Base-by-base conservation (phyloP, 352 stramenopile species). In the Hyaloperonospora arabidopsidis region DNA sequence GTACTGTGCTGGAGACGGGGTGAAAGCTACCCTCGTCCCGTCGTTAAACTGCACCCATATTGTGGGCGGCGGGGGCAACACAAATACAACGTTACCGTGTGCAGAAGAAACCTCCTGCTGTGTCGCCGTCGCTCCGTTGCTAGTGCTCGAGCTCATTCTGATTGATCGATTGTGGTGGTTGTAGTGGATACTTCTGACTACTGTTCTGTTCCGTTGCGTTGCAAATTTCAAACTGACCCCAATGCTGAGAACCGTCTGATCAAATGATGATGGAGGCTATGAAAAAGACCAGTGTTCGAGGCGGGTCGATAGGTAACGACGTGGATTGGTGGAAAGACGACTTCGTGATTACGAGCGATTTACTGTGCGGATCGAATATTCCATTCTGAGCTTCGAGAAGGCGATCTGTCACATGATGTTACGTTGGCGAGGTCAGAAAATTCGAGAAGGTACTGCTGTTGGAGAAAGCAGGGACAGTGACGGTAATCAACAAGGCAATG, bases 11-110 rank as follows among this genome's bases (percentile, higher is more conserved):
- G 73, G 73, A 10, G 75, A 67, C 45, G 78, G 75, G 19, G 65
- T 75, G 54, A 85, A 69, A 14, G 58, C 61, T 45, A 88, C 19
- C 29, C 73, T 73, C 44, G 70, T 54, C 18, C 79, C 76, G 47
- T 86, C 64, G 28, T 68, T 62, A 34, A 89, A 77, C 49, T 87
- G 74, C 45, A 89, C 52, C 49, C 59, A 80, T 47, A 85, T 44
- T 0, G 79, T 87, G 49, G 83, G 71, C 25, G 79, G 76, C 32
- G 77, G 72, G 18, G 73, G 75, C 10, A 87, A 53, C 49, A 85
- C 59, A 62, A 86, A 86, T 41, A 79, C 34, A 49, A 79, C 64
- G 49, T 56, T 57, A 41, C 40, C 36, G 32, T 65, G 50, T 23
- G 28, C 17, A 22, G 45, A 18, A 19, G 52, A 34, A 13, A 45